Conservation (phyloP, 352 stramenopile genomes). For the Globisporangium canariense region DNA sequence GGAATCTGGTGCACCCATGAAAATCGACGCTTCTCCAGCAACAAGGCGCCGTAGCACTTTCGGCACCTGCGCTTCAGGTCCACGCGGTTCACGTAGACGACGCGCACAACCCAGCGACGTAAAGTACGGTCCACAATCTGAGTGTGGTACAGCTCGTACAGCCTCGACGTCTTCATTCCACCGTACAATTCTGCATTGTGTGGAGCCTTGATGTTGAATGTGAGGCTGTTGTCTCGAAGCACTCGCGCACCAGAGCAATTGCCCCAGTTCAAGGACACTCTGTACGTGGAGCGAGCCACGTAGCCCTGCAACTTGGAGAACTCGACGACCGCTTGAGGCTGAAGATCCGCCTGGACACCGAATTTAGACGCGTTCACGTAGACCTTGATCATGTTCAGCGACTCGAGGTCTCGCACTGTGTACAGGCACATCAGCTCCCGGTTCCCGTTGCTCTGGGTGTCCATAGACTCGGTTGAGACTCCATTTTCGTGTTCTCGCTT, state of each 20-base stretch:
- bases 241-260: constrained; percentile 24
- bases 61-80: constrained; percentile 67
- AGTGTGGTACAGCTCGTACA: constrained; percentile 47
- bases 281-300: constrained; percentile 53
- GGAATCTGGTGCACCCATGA: constrained; percentile 35
- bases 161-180: constrained; percentile 31
- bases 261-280: constrained; percentile 61
- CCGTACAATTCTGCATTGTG: constrained; percentile 35
- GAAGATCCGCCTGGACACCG: constrained; percentile 28
- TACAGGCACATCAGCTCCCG: constrained; percentile 28
- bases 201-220: not conserved
- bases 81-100: constrained; percentile 77
- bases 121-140: constrained; percentile 41
- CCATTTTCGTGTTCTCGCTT: not conserved
- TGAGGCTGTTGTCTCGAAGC: not conserved
- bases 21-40: constrained; percentile 36
- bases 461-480: not conserved
- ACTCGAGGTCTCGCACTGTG: constrained; percentile 39
- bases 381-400: constrained; percentile 45
- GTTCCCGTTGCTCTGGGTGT: not conserved
- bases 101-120: constrained; percentile 52
- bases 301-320: constrained; percentile 56
- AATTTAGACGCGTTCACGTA: constrained; percentile 44
- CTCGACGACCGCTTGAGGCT: constrained; percentile 37
- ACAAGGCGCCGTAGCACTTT: constrained; percentile 46